Conservation (phyloP, 176 grass and related monocot species). For the Sorghum bicolor region DNA sequence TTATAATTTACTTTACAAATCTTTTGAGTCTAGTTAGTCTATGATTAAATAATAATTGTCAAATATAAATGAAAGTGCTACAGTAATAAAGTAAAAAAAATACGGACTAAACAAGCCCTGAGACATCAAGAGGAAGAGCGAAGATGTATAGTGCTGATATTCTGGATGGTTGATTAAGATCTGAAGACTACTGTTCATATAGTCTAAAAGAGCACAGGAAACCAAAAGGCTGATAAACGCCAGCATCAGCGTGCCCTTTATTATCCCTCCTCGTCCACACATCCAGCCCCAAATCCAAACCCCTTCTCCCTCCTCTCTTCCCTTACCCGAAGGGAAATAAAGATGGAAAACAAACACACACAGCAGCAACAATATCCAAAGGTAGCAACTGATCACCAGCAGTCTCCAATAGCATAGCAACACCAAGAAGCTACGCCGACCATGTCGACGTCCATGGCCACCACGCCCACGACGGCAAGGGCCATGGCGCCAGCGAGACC, state of each 20-base stretch:
- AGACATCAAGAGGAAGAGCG: too few relatives aligned
- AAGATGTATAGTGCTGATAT: too few relatives aligned
- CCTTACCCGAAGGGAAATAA: background rate
- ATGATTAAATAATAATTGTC: too few relatives aligned
- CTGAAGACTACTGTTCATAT: too few relatives aligned
- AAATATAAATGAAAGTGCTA: too few relatives aligned
- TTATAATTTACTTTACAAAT: too few relatives aligned
- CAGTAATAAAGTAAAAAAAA: too few relatives aligned
- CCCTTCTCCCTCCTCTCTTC: background rate
- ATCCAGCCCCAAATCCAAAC: conserved; percentile 23
- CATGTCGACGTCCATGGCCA: conserved; percentile 38
- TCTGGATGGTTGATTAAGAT: too few relatives aligned
- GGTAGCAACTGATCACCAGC: background rate
- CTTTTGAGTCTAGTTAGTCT: too few relatives aligned
- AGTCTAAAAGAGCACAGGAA: background rate
- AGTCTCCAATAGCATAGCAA: too few relatives aligned
- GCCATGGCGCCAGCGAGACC: conserved; percentile 11
- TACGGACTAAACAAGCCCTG: too few relatives aligned
- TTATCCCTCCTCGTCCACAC: conserved; percentile 40
- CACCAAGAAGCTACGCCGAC: conserved; percentile 23
- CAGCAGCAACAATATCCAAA: conserved; percentile 26
- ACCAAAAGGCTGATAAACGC: background rate
- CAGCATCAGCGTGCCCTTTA: conserved; percentile 24
- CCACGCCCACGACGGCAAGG: background rate
- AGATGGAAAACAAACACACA: background rate